These are phyloP conservation scores for Podosphaera xanthii DNA, from an alignment of 2,329 filamentous ascomycete genomes.

Conservation along the genomic window DNA sequence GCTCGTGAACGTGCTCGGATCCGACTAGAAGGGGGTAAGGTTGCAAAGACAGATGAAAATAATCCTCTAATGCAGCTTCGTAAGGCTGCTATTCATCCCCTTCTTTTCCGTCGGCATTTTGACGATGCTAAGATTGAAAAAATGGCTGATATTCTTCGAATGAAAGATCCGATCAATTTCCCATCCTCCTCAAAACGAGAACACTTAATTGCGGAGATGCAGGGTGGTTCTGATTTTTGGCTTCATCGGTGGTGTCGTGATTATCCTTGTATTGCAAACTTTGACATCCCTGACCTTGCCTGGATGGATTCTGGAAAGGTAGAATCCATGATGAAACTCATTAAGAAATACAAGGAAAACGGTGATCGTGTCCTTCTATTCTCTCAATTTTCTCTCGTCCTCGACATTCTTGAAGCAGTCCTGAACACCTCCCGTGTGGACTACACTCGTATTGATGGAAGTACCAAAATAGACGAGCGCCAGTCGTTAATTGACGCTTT, in stretches of 20 bases:
- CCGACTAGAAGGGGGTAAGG: slow-evolving; percentile 28
- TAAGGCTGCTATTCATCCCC: slow-evolving; percentile 76
- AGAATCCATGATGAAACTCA: slow-evolving; percentile 51
- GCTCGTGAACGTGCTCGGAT: slow-evolving; percentile 33
- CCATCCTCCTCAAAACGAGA: slow-evolving; percentile 24
- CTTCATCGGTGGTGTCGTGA: slow-evolving; percentile 42
- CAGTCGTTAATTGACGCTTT: slow-evolving; percentile 80
- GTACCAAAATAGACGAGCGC: slow-evolving; percentile 57
- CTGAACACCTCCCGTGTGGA: slow-evolving; percentile 48
- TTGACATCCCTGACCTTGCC: slow-evolving; percentile 28
- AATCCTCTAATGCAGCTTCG: slow-evolving; percentile 78
- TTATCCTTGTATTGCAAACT: slow-evolving; percentile 29
- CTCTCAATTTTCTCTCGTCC: slow-evolving; percentile 76
- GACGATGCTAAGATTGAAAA: slow-evolving; percentile 49
- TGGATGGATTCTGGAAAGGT: slow-evolving; percentile 61
- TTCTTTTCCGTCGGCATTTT: slow-evolving; percentile 68
- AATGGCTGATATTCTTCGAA: slow-evolving; percentile 57
- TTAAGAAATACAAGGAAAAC: slow-evolving; percentile 49
- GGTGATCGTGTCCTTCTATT: slow-evolving; percentile 81
- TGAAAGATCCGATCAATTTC: slow-evolving; percentile 34
- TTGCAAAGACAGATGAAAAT: slow-evolving; percentile 29
- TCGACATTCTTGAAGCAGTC: slow-evolving; percentile 73
- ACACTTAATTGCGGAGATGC: slow-evolving; percentile 31
- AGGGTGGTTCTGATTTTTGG: slow-evolving; percentile 37
- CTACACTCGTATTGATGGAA: slow-evolving; percentile 72